Conservation (phyloP, 768 basidiomycete species). For the Amyloporia xantha region DNA sequence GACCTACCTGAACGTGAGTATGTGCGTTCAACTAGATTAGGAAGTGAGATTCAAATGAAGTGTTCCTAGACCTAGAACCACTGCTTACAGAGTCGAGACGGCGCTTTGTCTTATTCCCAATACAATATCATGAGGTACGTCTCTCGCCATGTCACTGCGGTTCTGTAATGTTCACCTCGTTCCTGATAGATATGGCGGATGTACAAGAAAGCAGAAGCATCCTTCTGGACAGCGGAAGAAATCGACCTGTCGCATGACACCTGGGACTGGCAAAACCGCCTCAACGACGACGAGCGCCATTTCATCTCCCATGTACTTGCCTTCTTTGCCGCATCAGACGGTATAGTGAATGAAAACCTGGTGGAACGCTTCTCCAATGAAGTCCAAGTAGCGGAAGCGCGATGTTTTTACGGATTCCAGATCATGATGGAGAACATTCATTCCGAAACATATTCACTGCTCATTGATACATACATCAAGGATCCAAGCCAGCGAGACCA, state of each 20-base stretch:
- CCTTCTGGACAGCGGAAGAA: constrained; percentile 92
- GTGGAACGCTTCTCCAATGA: constrained; percentile 91
- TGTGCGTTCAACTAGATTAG: not conserved
- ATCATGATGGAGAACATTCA: constrained; percentile 99
- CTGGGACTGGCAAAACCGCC: constrained; percentile 76
- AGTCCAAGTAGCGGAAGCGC: constrained; percentile 87
- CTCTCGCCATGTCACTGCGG: too few species aligned
- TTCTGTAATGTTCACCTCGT: too few species aligned
- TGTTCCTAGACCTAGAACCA: constrained; percentile 61
- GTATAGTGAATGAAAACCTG: constrained; percentile 95
- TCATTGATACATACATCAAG: constrained; percentile 93
- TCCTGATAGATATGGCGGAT: constrained; percentile 78
- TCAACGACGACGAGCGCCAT: constrained; percentile 78
- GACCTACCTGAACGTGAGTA: constrained; percentile 42
- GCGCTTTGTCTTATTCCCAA: constrained; percentile 90
- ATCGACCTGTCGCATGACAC: constrained; percentile 85
- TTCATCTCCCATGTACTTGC: constrained; percentile 92
- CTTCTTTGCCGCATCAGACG: constrained; percentile 94
- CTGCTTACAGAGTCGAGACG: constrained; percentile 68
- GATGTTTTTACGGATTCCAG: constrained; percentile 97
- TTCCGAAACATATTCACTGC: constrained; percentile 92
- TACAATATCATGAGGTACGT: constrained; percentile 83
- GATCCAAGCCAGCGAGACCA: constrained; percentile 67
- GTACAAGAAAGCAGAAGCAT: constrained; percentile 94
- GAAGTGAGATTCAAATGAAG: not conserved